A percentile compares a stretch with the other conserved stretches of the same genome.
These are phyloP conservation scores for Botryosphaeria agaves DNA, from an alignment of 2,329 filamentous ascomycete genomes.

Conservation along the genomic window DNA sequence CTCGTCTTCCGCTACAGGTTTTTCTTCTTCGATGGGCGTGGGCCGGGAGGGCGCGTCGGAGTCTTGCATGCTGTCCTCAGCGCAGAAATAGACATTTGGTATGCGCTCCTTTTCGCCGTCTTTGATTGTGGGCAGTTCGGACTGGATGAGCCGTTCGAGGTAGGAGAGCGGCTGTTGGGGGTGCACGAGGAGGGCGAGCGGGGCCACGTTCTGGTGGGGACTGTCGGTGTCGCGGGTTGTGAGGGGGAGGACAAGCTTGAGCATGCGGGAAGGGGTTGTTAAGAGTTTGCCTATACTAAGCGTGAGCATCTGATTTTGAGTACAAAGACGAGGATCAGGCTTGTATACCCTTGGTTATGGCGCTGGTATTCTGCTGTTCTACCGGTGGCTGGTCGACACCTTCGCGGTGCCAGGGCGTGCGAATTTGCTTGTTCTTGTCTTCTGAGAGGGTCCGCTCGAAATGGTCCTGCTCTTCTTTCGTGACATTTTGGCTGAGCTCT, in stretches of 20 bases:
- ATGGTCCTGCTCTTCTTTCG: constrained; percentile 26
- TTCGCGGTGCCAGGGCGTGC: constrained; percentile 49
- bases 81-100: constrained; percentile 62
- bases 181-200: constrained; percentile 69
- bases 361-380: constrained; percentile 31
- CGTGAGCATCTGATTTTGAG: too few relatives aligned
- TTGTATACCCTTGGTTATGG: constrained; percentile 47
- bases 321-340: too few relatives aligned
- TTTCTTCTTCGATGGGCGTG: constrained; percentile 16
- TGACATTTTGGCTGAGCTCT: constrained; percentile 25
- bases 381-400: constrained; percentile 42
- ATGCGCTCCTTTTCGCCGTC: constrained; percentile 51
- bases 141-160: constrained; percentile 74
- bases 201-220: constrained; percentile 57
- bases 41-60: constrained; percentile 18
- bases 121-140: constrained; percentile 57
- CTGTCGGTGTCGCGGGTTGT: constrained; percentile 40
- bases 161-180: constrained; percentile 85
- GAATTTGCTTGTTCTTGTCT: constrained; percentile 37
- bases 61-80: constrained; percentile 54
- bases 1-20: constrained; percentile 15
- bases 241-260: constrained; percentile 67
- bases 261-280: constrained; percentile 61
- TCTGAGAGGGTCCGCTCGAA: constrained; percentile 23
- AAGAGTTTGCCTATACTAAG: constrained; percentile 64